Conservation (phyloP, 78 protist genomes). For the Neovahlkampfia damariscottae region DNA sequence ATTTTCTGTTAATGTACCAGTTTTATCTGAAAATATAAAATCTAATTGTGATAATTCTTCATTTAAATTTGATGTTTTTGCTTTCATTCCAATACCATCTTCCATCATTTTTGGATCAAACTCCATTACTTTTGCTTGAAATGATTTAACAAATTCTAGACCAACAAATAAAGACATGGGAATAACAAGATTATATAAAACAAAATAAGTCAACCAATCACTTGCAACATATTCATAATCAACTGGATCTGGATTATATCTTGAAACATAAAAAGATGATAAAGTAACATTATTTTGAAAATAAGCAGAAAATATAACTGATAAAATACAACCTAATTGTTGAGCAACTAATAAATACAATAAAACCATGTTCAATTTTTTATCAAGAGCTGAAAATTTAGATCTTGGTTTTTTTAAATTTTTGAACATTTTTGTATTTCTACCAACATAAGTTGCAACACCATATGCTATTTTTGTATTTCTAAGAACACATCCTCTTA, state of each 20-base stretch:
- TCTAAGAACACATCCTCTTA: constrained; percentile 23
- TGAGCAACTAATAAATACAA: not conserved
- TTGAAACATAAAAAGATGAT: not conserved
- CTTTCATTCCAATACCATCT: not conserved
- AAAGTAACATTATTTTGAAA: not conserved
- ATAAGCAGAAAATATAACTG: not conserved
- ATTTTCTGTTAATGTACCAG: constrained; percentile 41
- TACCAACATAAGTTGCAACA: constrained; percentile 18
- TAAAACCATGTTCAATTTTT: not conserved
- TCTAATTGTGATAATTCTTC: constrained; percentile 11
- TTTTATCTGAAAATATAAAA: constrained; percentile 32
- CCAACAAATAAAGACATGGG: constrained; percentile 47
- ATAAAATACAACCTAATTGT: constrained; percentile 1
- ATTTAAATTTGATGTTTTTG: constrained; percentile 11
- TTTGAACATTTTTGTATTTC: constrained; percentile 24
- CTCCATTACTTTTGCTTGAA: constrained; percentile 18
- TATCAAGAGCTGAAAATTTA: constrained; percentile 24
- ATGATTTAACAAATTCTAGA: constrained; percentile 17
- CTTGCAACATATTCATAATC: not conserved
- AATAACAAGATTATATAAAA: constrained; percentile 10
- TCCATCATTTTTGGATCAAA: constrained; percentile 6
- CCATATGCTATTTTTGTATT: constrained; percentile 36
- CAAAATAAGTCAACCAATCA: constrained; percentile 16
- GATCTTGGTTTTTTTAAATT: not conserved
- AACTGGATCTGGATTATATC: not conserved